Evolutionary conservation across 116 monocot genomes (phyloP).

Genomic region (Cymodocea nodosa): DNA sequence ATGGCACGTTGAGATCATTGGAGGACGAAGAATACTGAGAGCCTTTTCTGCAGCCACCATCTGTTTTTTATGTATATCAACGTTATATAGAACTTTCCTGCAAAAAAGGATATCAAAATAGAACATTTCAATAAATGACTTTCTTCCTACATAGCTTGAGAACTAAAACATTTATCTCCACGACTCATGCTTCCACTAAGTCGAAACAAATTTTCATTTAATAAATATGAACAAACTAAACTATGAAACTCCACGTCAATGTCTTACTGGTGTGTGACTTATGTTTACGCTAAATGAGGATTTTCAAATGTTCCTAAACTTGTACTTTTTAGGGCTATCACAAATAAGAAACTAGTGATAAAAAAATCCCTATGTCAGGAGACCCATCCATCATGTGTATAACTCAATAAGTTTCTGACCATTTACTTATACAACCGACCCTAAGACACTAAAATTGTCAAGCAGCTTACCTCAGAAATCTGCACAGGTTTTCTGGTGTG

Average conservation of each 20-base stretch:
- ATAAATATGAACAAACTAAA: background rate
- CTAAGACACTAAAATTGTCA: background rate
- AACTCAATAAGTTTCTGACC: background rate
- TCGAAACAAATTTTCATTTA: too few relatives aligned
- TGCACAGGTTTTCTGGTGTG: constrained; percentile 44
- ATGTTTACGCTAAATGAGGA: too few relatives aligned
- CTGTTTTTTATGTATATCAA: constrained; percentile 33
- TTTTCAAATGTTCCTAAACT: too few relatives aligned
- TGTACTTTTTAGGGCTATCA: too few relatives aligned
- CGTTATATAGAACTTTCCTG: constrained; percentile 43
- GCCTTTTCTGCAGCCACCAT: constrained; percentile 27
- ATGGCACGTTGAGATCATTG: background rate
- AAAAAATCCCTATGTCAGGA: background rate
- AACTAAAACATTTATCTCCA: background rate
- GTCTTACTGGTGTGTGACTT: background rate
- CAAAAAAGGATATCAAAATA: background rate
- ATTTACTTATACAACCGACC: background rate
- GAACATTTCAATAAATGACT: background rate
- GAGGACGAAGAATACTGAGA: constrained; percentile 34
- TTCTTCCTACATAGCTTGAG: background rate
- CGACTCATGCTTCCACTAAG: too few relatives aligned
- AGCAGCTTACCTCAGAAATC: constrained; percentile 34
- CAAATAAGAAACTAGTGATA: too few relatives aligned
- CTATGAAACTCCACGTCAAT: background rate
- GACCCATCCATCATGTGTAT: too few relatives aligned